Base-by-base conservation (phyloP, 108 stramenopile genomes). In the Cyclotella atomus region DNA sequence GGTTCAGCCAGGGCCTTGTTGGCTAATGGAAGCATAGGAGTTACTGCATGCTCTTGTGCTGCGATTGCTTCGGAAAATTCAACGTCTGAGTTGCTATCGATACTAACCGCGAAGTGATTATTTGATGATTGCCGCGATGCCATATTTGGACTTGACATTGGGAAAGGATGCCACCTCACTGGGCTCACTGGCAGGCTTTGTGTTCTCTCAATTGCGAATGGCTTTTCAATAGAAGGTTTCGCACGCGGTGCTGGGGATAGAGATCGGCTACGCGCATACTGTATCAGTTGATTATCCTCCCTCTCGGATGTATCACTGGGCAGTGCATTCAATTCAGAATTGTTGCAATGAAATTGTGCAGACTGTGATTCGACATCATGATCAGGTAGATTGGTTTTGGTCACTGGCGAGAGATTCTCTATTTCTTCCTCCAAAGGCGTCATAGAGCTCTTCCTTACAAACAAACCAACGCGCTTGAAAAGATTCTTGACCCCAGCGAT, bases 161-260 rank as follows among this genome's bases (percentile, higher is more conserved):
- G 60, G 23, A 61, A 61, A 41, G 60, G 60, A 21, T 36, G 6
- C 60, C 60, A 61, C 60, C 27, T 61, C 20, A 41, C 34, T 21
- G 60, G 60, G 38, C 27, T 61, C 20, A 41, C 34, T 21, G 60
- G 60, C 12, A 61, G 36, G 41, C 60, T 61, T n/a, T 16, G 21
- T 41, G 60, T 30, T 41, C 60, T 61, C 21, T 41, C 36, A 1
- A 61, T 36, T 3, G 21, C 20, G 36, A 23, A n/a, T 4, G 59
- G 59, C 19, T 36, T 60, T 16, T 60, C 33, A 34, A 34, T 14
- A 60, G 5, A 32, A 15, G 29, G 1, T 1, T 0, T 36, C 21
- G 21, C 19, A 23, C 27, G 34, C 1, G 36, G 60, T 41, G 38
- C 0, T 10, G 60, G 60, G 36, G 60, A 61, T 24, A 61, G 36